Conservation (phyloP, 2,329 filamentous ascomycete species). For the Colletotrichum spaethianum region DNA sequence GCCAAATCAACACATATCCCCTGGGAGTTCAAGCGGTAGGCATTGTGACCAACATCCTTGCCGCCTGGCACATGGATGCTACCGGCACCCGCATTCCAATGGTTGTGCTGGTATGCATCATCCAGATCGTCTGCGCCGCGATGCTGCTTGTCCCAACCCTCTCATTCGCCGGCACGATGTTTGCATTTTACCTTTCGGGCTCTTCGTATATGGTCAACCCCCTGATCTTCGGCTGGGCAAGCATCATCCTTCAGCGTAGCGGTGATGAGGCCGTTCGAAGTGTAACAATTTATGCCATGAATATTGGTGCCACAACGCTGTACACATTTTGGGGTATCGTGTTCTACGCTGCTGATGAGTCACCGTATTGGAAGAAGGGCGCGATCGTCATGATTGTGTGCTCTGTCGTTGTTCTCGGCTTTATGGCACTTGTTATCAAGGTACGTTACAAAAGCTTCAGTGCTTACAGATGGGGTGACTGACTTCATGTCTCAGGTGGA, state of each 20-base stretch:
- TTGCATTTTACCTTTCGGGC: conserved; percentile 54
- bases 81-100: conserved; percentile 52
- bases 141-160: conserved; percentile 51
- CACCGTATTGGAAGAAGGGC: conserved; percentile 55
- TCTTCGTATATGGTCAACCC: conserved; percentile 57
- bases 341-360: conserved; percentile 53
- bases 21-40: conserved; percentile 54
- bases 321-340: conserved; percentile 58
- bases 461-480: neutral
- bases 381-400: conserved; percentile 52
- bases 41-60: conserved; percentile 49
- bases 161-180: conserved; percentile 46
- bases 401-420: conserved; percentile 32
- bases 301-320: conserved; percentile 53
- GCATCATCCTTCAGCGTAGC: conserved; percentile 51
- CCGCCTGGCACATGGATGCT: conserved; percentile 54
- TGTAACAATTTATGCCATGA: conserved; percentile 56
- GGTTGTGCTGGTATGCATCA: conserved; percentile 49
- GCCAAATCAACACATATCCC: conserved; percentile 55
- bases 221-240: conserved; percentile 57
- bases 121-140: conserved; percentile 52
- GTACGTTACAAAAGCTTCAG: conserved; percentile 4
- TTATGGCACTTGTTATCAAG: conserved; percentile 39
- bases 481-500: neutral
- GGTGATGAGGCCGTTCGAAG: conserved; percentile 56